phyloP scores from a whole-genome alignment of 352 stramenopile genomes.

The Pythium catenulatum region DNA sequence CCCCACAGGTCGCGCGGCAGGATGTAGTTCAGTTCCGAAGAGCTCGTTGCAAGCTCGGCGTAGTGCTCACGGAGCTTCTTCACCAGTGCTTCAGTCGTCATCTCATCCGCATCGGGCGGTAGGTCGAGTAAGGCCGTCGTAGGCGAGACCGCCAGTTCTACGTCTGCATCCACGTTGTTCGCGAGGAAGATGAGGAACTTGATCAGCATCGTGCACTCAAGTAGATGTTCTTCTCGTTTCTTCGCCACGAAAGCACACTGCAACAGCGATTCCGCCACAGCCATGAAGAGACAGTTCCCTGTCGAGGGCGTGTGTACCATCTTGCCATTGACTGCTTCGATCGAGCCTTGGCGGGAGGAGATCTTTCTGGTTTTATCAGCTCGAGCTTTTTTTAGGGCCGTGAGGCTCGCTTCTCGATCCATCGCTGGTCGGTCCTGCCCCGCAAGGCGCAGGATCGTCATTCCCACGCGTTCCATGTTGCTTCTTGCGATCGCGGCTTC shows the following conservation, averaged over 20 bases:
- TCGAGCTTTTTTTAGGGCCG: too few species aligned
- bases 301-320: neutral
- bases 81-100: neutral
- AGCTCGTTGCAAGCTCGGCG: neutral
- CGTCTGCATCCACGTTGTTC: neutral
- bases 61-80: neutral
- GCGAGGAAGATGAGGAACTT: neutral
- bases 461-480: too few species aligned
- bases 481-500: too few species aligned
- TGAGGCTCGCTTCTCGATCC: too few species aligned
- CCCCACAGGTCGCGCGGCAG: neutral
- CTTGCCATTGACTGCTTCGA: neutral
- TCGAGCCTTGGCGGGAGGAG: neutral
- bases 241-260: neutral
- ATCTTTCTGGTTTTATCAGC: too few species aligned
- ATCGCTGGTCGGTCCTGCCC: too few species aligned
- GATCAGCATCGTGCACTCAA: neutral
- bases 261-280: neutral
- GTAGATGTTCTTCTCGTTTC: neutral
- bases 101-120: too few species aligned
- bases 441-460: too few species aligned
- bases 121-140: neutral
- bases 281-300: constrained; percentile 14
- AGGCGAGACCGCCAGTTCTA: neutral
- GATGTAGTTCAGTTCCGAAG: neutral